phyloP scores from a whole-genome alignment of 2,329 filamentous ascomycete genomes.

The Stemphylium vesicarium region DNA sequence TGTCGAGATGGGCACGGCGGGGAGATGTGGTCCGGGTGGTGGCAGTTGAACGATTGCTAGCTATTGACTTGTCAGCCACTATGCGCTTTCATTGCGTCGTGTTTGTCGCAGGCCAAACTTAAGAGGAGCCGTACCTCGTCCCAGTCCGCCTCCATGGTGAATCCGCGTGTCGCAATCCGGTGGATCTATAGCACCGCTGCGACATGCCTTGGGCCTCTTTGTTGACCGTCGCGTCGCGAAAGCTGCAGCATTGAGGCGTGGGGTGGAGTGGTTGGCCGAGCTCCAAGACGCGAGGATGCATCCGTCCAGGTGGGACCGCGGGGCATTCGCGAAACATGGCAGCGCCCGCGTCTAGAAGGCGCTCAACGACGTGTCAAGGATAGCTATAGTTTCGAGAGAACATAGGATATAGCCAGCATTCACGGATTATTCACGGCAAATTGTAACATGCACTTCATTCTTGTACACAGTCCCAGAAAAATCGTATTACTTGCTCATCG shows the following conservation, averaged over 20 bases:
- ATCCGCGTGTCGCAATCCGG: conserved; percentile 30
- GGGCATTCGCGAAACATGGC: conserved; percentile 11
- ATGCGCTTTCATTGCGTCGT: conserved; percentile 1
- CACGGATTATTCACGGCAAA: not conserved
- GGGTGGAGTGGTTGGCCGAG: conserved; percentile 23
- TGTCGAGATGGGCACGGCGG: conserved; percentile 75
- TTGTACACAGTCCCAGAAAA: not conserved
- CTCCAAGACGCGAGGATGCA: conserved; percentile 29
- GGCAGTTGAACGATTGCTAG: conserved; percentile 83
- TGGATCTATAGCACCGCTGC: conserved; percentile 19
- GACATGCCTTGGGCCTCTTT: conserved; percentile 37
- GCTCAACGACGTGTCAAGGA: no score
- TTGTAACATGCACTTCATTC: not conserved
- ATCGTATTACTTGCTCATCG: no score
- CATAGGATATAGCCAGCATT: no score
- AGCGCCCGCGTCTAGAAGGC: not conserved
- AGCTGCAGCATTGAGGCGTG: conserved; percentile 20
- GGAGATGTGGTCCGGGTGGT: conserved; percentile 70
- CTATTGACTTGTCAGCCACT: conserved; percentile 54
- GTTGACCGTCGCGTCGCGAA: conserved; percentile 26
- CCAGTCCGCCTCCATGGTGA: conserved; percentile 60
- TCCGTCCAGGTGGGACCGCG: conserved; percentile 12
- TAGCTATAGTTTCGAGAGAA: no score
- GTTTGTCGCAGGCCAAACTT: conserved; percentile 2
- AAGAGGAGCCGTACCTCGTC: conserved; percentile 49